Percentiles rank a stretch among this genome's conserved stretches.
Evolutionary conservation across 1,284 basidiomycete genomes (phyloP).

Genomic region (Ceratobasidium sp.): DNA sequence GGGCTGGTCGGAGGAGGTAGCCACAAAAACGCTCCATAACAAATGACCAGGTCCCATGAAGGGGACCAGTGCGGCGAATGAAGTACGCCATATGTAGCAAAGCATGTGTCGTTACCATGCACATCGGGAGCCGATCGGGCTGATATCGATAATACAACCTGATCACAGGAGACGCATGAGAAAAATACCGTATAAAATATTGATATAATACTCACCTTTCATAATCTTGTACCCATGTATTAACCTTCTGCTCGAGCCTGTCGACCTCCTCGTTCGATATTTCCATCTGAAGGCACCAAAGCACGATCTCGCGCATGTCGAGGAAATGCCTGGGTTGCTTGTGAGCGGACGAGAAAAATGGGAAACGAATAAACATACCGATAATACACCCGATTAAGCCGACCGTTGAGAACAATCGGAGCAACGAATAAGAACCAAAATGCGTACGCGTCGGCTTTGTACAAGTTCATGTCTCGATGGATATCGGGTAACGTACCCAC

Average conservation of each 20-base stretch:
- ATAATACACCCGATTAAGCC: constrained; percentile 12
- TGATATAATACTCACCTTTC: constrained; percentile 4
- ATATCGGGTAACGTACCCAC: constrained; percentile 43
- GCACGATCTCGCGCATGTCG: constrained; percentile 15
- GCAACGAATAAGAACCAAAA: constrained; percentile 16
- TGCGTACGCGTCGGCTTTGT: constrained; percentile 15
- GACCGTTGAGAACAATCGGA: constrained; percentile 13
- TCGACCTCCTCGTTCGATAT: background rate
- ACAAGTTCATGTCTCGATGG: background rate
- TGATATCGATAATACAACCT: constrained; percentile 53
- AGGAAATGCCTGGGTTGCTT: constrained; percentile 10
- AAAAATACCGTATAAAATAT: background rate
- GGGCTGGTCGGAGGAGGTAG: constrained; percentile 50
- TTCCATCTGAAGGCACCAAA: constrained; percentile 16
- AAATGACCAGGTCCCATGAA: constrained; percentile 64
- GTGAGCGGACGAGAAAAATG: background rate
- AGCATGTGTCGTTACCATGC: constrained; percentile 51
- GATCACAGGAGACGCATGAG: background rate
- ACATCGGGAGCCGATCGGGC: constrained; percentile 45
- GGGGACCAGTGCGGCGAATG: constrained; percentile 53
- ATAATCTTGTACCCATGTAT: constrained; percentile 21
- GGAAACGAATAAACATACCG: background rate
- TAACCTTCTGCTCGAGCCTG: constrained; percentile 2
- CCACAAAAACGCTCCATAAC: constrained; percentile 57
- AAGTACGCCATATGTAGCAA: constrained; percentile 51